phyloP scores from a whole-genome alignment of 441 rosid species.

The Rhodomyrtus psidioides region DNA sequence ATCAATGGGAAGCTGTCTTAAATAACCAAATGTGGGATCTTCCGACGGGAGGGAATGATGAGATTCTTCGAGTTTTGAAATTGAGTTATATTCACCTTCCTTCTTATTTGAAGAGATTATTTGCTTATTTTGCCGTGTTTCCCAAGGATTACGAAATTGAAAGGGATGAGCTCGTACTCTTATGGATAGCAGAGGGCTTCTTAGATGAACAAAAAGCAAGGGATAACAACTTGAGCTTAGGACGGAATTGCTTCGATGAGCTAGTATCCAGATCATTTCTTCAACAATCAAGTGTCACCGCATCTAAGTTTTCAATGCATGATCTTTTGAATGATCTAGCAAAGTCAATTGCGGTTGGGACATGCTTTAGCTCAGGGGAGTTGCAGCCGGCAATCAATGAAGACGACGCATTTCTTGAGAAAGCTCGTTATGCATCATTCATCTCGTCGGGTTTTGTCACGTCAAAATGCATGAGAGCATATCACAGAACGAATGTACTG shows the following conservation, averaged over 20 bases:
- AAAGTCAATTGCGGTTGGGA: not conserved
- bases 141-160: not conserved
- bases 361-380: not conserved
- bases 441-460: no score
- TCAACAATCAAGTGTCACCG: no score
- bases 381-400: accelerated
- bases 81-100: not conserved
- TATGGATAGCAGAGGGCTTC: no score
- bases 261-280: not conserved
- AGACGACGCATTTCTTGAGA: not conserved
- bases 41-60: not conserved
- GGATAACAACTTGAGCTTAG: no score
- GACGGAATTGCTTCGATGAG: no score
- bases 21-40: no score
- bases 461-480: no score
- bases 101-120: not conserved
- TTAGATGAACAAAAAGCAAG: no score
- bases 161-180: no score
- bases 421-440: not conserved
- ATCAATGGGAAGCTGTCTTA: no score
- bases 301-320: not conserved
- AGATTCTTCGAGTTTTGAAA: not conserved
- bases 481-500: no score
- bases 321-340: not conserved
- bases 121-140: not conserved